These are phyloP conservation scores for Serpula lacrymans DNA, from an alignment of 768 basidiomycete genomes.

Conservation along the genomic window DNA sequence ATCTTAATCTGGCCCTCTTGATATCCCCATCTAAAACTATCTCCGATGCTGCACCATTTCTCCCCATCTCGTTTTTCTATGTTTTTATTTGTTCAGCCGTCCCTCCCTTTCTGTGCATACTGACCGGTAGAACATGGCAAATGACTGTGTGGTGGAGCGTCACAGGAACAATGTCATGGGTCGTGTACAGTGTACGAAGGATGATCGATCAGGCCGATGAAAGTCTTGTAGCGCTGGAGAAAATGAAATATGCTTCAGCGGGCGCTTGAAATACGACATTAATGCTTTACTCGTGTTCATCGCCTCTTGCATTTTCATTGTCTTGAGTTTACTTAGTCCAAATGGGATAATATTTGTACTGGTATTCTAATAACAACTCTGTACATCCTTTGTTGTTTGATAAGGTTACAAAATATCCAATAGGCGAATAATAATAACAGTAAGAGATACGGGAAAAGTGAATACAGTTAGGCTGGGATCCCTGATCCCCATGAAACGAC, in stretches of 20 bases:
- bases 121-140: constrained; percentile 50
- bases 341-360: too few relatives aligned
- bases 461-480: too few relatives aligned
- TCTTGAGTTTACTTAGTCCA: too few relatives aligned
- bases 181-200: constrained; percentile 43
- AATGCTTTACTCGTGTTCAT: too few relatives aligned
- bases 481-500: too few relatives aligned
- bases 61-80: constrained; percentile 26
- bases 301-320: too few relatives aligned
- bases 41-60: constrained; percentile 22
- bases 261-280: constrained; percentile 40
- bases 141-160: constrained; percentile 52
- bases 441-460: too few relatives aligned
- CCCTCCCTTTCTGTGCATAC: constrained; percentile 46
- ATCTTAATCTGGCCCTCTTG: constrained; percentile 46
- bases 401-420: too few relatives aligned
- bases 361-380: too few relatives aligned
- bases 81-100: constrained; percentile 42
- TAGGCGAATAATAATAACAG: too few relatives aligned
- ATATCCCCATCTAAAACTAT: constrained; percentile 31
- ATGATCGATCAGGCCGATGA: constrained; percentile 43
- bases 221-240: constrained; percentile 48
- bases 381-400: too few relatives aligned
- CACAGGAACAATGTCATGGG: constrained; percentile 38
- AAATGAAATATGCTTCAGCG: constrained; percentile 50